Base-by-base conservation (phyloP, 2,329 filamentous ascomycete species). In the Penicillium freii region DNA sequence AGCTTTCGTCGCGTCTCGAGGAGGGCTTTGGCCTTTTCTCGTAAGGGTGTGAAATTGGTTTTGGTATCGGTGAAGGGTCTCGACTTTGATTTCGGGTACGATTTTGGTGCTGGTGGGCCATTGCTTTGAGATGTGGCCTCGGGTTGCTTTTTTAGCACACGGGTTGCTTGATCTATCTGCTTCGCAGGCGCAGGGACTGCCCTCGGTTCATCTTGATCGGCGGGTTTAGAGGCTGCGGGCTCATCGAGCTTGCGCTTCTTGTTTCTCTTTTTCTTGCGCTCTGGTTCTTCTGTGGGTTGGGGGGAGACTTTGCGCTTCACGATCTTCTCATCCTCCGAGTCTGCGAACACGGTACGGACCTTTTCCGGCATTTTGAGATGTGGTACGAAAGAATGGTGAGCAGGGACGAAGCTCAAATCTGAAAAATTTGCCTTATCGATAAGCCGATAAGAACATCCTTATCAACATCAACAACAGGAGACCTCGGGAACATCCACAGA, bases 1-100 rank as follows among this genome's bases (percentile, higher is more conserved):
- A 97, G 81, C 15, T 84, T 80, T 69, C 88, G 84, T 23, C 91
- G 84, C 7, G 79, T 75, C 49, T 74, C 67, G 51, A 80, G 76
- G 5, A 85, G 71, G 3, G 73, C 71, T 51, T 78, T 76, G 19
- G 81, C 80, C 56, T 77, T 79, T 62, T 78, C 76, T 44, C 73
- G 73, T 10, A 80, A 59, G 19, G 72, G 68, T 4, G 59, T 51
- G 47, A 68, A 70, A 25, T 69, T 68, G 25, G 61, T 59, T 38
- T 67, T 69, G 27, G 53, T 59, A 45, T 67, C 67, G 50, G 57
- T 56, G 27, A 62, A 43, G n/a, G 59, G 38, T 49, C 60, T 61
- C 19, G 60, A 27, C 27, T 66, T 61, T n/a, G 51, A 25, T 44
- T 63, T 66, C 29, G 47, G 33, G 10, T 44, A 55, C 19, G 56